Evolutionary conservation across 78 protist species (phyloP), one percentile per base, ranked within the genome.

Genomic region (Blattamonas nauphoetae): DNA sequence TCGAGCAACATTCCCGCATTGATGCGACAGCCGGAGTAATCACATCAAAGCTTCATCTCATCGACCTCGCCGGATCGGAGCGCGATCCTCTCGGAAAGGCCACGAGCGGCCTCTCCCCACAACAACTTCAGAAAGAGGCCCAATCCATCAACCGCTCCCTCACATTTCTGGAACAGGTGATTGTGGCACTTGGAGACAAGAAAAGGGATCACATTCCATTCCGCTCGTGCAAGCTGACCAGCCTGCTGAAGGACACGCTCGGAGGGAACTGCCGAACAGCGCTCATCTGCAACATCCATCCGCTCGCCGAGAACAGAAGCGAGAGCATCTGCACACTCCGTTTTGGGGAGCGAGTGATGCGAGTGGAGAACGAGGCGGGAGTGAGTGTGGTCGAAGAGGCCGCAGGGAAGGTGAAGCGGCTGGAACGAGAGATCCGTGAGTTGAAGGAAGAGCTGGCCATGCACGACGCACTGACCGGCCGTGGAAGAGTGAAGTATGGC

Each of bases 61-160:
- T 88, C 41, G 93, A 91, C 90, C 86, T 94, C 41, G 96, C 96
- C 1, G 96, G 96, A 5, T 84, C 90, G 1, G 96, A 94, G 87
- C 91, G 93, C 3, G n/a, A n/a, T n/a, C n/a, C n/a, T n/a, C 77
- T 94, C 36, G 35, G 43, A 33, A 94, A 92, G 78, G 43, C 83
- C 42, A 4, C 83, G 42, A 5, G 32, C 83, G 6, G 83, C 45
- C 29, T 5, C 45, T 6, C 33, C 33, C 29, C 45, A 4, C 45
- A 6, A 11, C 45, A 5, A 5, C 33, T 11, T 32, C 33, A 38
- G 42, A 4, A 5, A 4, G 6, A 21, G 41, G 32, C 83, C 42
- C 42, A 5, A 5, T 79, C 83, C 84, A 94, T 94, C 91, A 94
- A 94, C 96, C 78, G 86, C 82, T 90, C 93, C 0, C 89, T 94